Base-by-base conservation (phyloP, 225 moss, liverwort and hornwort genomes). In the Rhytidiadelphus loreus region DNA sequence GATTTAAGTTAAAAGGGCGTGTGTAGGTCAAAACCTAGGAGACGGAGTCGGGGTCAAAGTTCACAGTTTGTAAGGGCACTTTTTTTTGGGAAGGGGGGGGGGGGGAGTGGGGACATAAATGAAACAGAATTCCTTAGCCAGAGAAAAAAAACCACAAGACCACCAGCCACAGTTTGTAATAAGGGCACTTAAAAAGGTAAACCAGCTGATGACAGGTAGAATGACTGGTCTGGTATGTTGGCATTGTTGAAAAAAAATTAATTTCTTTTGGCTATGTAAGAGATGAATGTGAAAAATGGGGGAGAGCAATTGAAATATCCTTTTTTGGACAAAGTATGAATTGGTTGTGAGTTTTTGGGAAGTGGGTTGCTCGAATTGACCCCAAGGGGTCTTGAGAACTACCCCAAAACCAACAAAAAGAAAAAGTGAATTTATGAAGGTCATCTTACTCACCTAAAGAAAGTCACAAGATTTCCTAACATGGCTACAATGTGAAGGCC, bases 381-480 rank as follows among this genome's bases (percentile, higher is more conserved):
- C n/a, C n/a, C n/a, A n/a, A n/a, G n/a, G n/a, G n/a, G n/a, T n/a
- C n/a, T n/a, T n/a, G n/a, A n/a, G n/a, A n/a, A n/a, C 12, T n/a
- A n/a, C 7, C 4, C 5, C 22, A 3, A 66, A 66, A 66, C 22
- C 12, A n/a, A 12, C 11, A 22, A 22, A n/a, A n/a, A 66, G 22
- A 22, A 22, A n/a, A n/a, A 66, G 22, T 21, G 37, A 21, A 37
- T 66, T 12, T 1, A 6, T 21, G 6, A 37, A 37, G 12, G 21
- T n/a, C n/a, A 66, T 66, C n/a, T 21, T 66, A 12, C 3, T 65
- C 6, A 35, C 4, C 12, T 37, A n/a, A 19, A 66, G 7, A 22
- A 11, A 66, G 0, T n/a, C n/a, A n/a, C n/a, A 66, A 22, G 22
- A 7, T n/a, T 68, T 68, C 1, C 4, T n/a, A n/a, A n/a, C 0